A percentile compares a stretch with the other conserved stretches of the same genome.
Evolutionary conservation across 306 rosid species (phyloP).

Genomic region (Lupinus albus): DNA sequence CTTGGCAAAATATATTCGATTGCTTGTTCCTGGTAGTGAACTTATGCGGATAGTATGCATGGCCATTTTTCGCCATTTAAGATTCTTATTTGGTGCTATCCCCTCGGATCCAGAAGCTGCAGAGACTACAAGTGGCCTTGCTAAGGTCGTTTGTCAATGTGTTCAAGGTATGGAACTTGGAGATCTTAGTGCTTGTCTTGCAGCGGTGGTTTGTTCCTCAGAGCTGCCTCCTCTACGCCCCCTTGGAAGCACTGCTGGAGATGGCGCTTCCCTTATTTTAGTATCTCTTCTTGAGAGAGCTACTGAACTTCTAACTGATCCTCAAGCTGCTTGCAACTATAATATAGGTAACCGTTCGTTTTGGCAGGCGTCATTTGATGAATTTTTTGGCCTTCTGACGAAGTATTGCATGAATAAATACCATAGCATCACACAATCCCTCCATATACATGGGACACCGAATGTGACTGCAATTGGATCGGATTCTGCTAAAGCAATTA

Average conservation of each 20-base stretch:
- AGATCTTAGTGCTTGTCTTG: slow-evolving; percentile 63
- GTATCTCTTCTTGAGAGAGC: slow-evolving; percentile 58
- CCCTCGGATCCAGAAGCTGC: slow-evolving; percentile 52
- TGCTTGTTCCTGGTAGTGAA: slow-evolving; percentile 60
- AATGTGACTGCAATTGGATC: slow-evolving; percentile 46
- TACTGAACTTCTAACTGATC: slow-evolving; percentile 46
- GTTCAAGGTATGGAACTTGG: slow-evolving; percentile 60
- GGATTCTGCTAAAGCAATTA: slow-evolving; percentile 50
- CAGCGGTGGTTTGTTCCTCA: slow-evolving; percentile 67
- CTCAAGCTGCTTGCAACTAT: slow-evolving; percentile 45
- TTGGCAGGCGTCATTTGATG: slow-evolving; percentile 67
- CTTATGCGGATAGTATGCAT: slow-evolving; percentile 58
- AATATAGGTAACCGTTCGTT: slow-evolving; percentile 46
- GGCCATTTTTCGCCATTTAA: slow-evolving; percentile 62
- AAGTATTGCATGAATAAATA: slow-evolving; percentile 61
- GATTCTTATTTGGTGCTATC: slow-evolving; percentile 58
- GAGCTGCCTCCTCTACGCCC: slow-evolving; percentile 66
- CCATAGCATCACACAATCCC: slow-evolving; percentile 53
- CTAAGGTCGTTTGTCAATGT: slow-evolving; percentile 54
- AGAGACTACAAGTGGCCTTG: slow-evolving; percentile 47
- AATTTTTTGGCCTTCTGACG: slow-evolving; percentile 55
- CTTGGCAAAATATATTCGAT: slow-evolving; percentile 51
- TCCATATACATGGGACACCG: slow-evolving; percentile 41
- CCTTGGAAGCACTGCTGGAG: slow-evolving; percentile 55
- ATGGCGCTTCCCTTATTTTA: slow-evolving; percentile 52